Conservation (phyloP, 805 yeast genomes). For the Starmera caribaea region DNA sequence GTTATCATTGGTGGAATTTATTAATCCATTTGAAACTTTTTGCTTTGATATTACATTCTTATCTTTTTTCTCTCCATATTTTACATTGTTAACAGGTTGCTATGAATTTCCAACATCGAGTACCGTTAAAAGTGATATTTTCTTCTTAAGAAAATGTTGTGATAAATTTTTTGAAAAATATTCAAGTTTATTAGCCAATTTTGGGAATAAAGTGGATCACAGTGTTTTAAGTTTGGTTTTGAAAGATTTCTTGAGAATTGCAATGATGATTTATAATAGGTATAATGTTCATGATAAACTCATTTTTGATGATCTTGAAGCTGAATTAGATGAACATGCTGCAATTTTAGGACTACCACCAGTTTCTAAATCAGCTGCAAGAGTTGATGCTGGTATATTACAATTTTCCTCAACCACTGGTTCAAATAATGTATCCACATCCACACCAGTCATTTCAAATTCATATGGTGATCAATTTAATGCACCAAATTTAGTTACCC, state of each 20-base stretch:
- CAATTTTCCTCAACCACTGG: neutral
- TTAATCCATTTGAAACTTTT: constrained; percentile 3
- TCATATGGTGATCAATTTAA: no score
- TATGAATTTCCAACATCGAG: constrained; percentile 13
- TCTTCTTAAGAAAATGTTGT: constrained; percentile 4
- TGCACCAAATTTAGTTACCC: neutral
- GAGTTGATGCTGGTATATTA: neutral
- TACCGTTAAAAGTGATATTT: constrained; percentile 7
- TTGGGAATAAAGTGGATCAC: constrained; percentile 4
- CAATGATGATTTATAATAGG: constrained; percentile 12
- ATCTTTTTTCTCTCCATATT: constrained; percentile 16
- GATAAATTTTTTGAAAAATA: constrained; percentile 4
- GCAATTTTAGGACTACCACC: neutral
- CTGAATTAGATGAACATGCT: constrained; percentile 4
- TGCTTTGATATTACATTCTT: constrained; percentile 9
- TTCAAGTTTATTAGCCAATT: neutral
- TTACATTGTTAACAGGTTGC: constrained; percentile 14
- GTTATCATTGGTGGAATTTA: constrained; percentile 3
- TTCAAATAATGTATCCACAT: no score
- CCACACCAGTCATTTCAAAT: no score
- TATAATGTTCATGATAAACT: constrained; percentile 1
- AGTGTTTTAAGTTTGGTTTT: constrained; percentile 7
- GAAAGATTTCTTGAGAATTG: constrained; percentile 13
- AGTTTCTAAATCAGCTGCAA: neutral
- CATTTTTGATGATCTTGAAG: constrained; percentile 3